These are phyloP conservation scores for Hondaea fermentalgiana DNA, from an alignment of 108 stramenopile species.

Conservation along the genomic window DNA sequence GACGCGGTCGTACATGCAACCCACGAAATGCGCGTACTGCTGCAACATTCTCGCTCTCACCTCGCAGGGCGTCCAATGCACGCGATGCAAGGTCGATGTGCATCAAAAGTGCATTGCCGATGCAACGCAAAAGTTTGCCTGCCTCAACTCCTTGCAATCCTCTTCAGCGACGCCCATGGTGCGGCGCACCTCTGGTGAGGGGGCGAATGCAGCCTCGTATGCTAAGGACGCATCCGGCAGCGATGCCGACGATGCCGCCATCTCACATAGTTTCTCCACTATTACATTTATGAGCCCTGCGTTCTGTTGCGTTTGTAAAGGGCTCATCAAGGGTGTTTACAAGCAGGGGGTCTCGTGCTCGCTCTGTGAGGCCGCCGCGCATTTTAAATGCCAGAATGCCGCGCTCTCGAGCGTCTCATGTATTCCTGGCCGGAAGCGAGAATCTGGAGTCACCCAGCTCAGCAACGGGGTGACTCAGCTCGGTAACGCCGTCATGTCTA, in stretches of 20 bases:
- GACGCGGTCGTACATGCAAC: neutral
- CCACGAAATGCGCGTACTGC: neutral
- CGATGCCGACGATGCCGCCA: neutral
- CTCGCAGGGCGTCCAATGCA: neutral
- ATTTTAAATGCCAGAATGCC: neutral
- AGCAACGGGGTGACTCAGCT: neutral
- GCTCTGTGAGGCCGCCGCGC: neutral
- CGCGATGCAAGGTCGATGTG: neutral
- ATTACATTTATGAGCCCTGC: neutral
- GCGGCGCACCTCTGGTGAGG: neutral
- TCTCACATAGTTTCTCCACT: neutral
- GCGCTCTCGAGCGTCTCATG: neutral
- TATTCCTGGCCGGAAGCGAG: neutral
- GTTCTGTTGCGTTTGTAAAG: neutral
- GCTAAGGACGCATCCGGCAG: neutral
- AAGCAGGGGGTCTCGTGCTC: neutral
- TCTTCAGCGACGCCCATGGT: neutral
- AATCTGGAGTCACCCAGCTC: neutral
- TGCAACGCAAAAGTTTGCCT: neutral
- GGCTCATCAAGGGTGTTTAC: neutral
- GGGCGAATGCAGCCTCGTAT: neutral
- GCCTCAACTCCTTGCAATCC: neutral
- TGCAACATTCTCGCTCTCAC: neutral
- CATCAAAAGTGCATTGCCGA: neutral
- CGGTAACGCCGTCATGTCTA: neutral